Percentiles rank a stretch among this genome's conserved stretches.
Evolutionary conservation across 176 grass and related monocot genomes (phyloP).

Genomic region (Cocos nucifera): DNA sequence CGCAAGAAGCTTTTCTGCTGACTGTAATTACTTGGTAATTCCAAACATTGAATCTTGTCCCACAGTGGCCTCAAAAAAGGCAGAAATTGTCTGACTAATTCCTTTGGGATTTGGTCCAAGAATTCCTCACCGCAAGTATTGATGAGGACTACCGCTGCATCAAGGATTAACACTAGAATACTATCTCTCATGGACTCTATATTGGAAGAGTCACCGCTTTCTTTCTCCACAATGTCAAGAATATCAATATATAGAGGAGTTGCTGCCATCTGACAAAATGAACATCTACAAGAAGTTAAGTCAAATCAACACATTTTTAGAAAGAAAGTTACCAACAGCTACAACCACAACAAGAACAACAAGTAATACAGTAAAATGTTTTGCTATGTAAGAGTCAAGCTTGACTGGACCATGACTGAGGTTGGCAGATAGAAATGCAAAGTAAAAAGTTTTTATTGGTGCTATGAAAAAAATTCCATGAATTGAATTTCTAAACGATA

Average conservation of each 20-base stretch:
- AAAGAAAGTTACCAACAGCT: too few relatives aligned
- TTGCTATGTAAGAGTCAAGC: too few relatives aligned
- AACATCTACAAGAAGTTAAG: slow-evolving; percentile 10
- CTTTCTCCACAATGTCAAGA: background rate
- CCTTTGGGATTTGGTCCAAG: slow-evolving; percentile 18
- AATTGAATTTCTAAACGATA: too few relatives aligned
- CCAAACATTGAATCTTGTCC: slow-evolving; percentile 12
- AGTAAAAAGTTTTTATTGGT: too few relatives aligned
- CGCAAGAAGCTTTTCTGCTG: slow-evolving; percentile 9
- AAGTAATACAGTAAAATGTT: background rate
- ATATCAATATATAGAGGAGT: background rate
- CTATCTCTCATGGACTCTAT: slow-evolving; percentile 10
- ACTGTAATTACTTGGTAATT: background rate
- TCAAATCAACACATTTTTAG: background rate
- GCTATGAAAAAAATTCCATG: too few relatives aligned
- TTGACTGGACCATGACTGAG: too few relatives aligned
- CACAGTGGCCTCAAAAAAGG: slow-evolving; percentile 42
- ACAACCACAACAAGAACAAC: background rate
- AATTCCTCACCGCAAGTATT: slow-evolving; percentile 32
- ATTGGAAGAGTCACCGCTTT: background rate
- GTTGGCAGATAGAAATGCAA: too few relatives aligned
- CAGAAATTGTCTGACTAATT: slow-evolving; percentile 23
- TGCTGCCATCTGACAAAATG: slow-evolving; percentile 13
- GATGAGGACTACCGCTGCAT: slow-evolving; percentile 38
- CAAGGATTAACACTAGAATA: slow-evolving; percentile 22